Evolutionary conservation across 129 eudicot species (phyloP), one percentile per base, ranked within the genome.

Genomic region (Gnaphalium uliginosum): DNA sequence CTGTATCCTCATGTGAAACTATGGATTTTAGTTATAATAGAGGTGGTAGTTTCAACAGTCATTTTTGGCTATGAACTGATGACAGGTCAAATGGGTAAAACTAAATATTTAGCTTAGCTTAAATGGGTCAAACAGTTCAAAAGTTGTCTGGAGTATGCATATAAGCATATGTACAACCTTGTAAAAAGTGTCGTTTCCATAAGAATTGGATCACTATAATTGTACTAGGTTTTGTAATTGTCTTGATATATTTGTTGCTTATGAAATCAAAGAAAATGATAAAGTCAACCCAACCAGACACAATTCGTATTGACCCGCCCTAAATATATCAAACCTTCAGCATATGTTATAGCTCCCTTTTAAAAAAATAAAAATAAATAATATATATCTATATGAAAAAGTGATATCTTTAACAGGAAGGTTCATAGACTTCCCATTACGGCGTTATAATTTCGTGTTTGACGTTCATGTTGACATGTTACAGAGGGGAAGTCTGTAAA

Each of bases 401-500:
- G 11, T 63, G 68, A 32, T 29, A 25, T 63, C 68, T 4, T 1
- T 25, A 32, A 29, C 22, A 3, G 37, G 30, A 6, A 56, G 61
- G 21, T 56, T 56, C 11, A 6, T 43, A 15, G 53, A 46, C 22
- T 11, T 21, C 37, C 26, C 46, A 13, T 62, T 30, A 26, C 35
- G 80, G 79, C 21, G 1, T 43, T 19, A 27, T 58, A 24, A 69
- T 17, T 33, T 51, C 14, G 22, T 19, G 33, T 54, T 68, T 71
- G 15, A 35, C 46, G 1, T 32, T 77, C 1, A 17, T 73, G 13
- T 62, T 74, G 79, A 56, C 58, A 54, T 80, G 76, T 46, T 71
- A 58, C 89, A 95, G 99, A 95, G 85, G 99, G 99, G 27, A 95
- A 95, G 81, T 87, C 97, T 29, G 99, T 95, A 72, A 81, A 95